Conservation (phyloP, 345 rosid species). For the Rhizophora mangle region DNA sequence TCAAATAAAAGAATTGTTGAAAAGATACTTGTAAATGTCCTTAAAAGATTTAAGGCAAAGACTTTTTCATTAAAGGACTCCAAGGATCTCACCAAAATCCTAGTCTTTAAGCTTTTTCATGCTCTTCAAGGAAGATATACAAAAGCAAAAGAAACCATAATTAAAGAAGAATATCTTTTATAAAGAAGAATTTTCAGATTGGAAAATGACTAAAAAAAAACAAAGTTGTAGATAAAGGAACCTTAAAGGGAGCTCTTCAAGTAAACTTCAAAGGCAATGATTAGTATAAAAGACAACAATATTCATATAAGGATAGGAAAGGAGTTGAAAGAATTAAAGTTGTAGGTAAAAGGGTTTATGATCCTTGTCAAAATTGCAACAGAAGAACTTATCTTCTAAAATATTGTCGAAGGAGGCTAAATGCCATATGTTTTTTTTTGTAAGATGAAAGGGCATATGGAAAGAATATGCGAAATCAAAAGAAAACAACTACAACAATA, state of each 20-base stretch:
- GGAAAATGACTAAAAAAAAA: not conserved
- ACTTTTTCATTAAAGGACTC: not conserved
- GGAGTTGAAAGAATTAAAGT: not conserved
- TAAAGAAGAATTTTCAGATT: not conserved
- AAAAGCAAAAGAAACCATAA: too few species aligned
- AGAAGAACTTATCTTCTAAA: not conserved
- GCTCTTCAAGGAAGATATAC: not conserved
- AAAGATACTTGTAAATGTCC: not conserved
- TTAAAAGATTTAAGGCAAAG: not conserved
- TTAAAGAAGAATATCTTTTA: too few species aligned
- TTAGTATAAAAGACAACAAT: not conserved
- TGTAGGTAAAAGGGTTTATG: not conserved
- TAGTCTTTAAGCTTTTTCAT: not conserved
- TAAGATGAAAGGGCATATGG: too few species aligned
- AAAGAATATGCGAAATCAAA: too few species aligned
- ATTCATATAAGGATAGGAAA: not conserved
- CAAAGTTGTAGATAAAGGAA: not conserved
- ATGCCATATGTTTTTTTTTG: not conserved
- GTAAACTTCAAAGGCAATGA: not conserved
- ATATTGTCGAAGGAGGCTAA: not conserved
- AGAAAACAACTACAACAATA: too few species aligned
- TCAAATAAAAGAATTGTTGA: not conserved
- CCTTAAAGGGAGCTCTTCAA: not conserved
- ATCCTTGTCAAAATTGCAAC: not conserved
- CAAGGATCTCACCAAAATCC: not conserved